Conservation (phyloP, 257 asterid species). For the Penstemon barbatus region DNA sequence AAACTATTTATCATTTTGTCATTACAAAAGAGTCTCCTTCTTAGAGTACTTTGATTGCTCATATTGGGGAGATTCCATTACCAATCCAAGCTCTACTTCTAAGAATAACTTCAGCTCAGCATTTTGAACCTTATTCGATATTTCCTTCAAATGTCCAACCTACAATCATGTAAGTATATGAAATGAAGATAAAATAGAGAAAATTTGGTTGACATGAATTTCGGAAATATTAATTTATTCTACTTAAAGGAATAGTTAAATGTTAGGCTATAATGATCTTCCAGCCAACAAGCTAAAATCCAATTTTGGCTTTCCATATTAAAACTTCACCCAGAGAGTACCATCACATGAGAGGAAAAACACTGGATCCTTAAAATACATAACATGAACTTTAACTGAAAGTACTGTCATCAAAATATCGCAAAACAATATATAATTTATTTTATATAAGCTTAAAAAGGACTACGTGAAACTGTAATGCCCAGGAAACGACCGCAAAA, state of each 20-base stretch:
- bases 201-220: slow-evolving; percentile 14
- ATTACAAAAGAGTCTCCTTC: slow-evolving; percentile 12
- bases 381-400: too few relatives aligned
- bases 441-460: too few relatives aligned
- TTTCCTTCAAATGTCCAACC: slow-evolving; percentile 50
- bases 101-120: slow-evolving; percentile 50
- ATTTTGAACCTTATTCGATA: slow-evolving; percentile 35
- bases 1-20: slow-evolving; percentile 10
- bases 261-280: not conserved
- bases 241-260: not conserved
- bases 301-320: too few relatives aligned
- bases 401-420: too few relatives aligned
- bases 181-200: slow-evolving; percentile 21
- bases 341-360: too few relatives aligned
- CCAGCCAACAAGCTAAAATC: not conserved
- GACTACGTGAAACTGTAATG: too few relatives aligned
- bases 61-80: slow-evolving; percentile 26
- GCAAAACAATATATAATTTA: too few relatives aligned
- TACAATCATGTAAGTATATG: slow-evolving; percentile 29
- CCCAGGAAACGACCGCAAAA: too few relatives aligned
- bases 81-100: slow-evolving; percentile 53
- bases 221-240: not conserved
- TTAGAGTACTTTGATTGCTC: slow-evolving; percentile 8
- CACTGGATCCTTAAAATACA: too few relatives aligned
- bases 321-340: too few relatives aligned